Evolutionary conservation across 1,284 basidiomycete genomes (phyloP).

Genomic region (Marasmius tenuissimus): DNA sequence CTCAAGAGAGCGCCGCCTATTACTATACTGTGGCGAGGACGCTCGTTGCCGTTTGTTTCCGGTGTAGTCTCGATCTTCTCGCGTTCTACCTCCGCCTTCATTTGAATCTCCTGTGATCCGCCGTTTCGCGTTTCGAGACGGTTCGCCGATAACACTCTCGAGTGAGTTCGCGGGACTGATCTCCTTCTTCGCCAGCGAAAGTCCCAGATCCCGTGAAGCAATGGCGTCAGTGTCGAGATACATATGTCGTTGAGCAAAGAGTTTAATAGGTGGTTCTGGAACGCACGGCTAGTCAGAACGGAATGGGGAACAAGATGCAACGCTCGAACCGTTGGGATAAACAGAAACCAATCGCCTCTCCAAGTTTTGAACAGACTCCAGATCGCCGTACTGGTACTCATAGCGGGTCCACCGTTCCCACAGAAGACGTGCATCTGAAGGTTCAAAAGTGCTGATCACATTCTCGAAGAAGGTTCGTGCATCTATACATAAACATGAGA

Average conservation of each 20-base stretch:
- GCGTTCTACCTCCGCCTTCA: slow-evolving; percentile 15
- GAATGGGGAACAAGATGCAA: neutral
- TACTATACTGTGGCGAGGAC: slow-evolving; percentile 13
- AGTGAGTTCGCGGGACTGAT: slow-evolving; percentile 9
- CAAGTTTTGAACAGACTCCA: slow-evolving; percentile 87
- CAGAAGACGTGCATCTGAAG: slow-evolving; percentile 80
- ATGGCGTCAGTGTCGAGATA: slow-evolving; percentile 89
- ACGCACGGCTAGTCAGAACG: neutral
- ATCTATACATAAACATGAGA: slow-evolving; percentile 49
- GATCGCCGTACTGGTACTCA: slow-evolving; percentile 93
- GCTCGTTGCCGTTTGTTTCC: slow-evolving; percentile 7
- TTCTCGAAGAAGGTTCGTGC: slow-evolving; percentile 95
- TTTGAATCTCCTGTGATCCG: slow-evolving; percentile 11
- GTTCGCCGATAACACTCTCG: neutral
- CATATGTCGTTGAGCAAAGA: slow-evolving; percentile 88
- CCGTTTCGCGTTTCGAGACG: slow-evolving; percentile 6
- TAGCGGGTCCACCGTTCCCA: slow-evolving; percentile 97
- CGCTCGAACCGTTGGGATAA: slow-evolving; percentile 73
- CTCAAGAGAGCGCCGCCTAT: neutral
- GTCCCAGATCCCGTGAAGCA: slow-evolving; percentile 85
- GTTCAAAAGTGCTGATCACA: slow-evolving; percentile 75
- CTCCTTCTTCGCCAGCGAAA: slow-evolving; percentile 50
- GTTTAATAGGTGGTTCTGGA: slow-evolving; percentile 85
- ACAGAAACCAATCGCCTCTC: slow-evolving; percentile 87
- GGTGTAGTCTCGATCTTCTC: slow-evolving; percentile 15